Base-by-base conservation (phyloP, 495 filamentous ascomycete species). In the Xanthoparmelia taractica region DNA sequence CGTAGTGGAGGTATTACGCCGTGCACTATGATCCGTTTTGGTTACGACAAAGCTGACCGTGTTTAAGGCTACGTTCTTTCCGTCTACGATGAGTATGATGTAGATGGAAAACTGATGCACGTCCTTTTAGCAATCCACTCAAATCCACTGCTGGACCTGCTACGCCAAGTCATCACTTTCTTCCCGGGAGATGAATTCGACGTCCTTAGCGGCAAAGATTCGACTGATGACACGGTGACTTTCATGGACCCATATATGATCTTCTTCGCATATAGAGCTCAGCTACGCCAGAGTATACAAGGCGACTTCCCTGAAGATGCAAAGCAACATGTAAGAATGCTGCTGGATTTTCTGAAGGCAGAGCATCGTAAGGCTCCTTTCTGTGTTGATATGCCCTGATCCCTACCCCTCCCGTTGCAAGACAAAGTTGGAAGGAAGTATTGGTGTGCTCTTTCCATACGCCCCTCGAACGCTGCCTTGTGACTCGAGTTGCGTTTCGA, bases 181-280 rank as follows among this genome's bases (percentile, higher is more conserved):
- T 66, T 58, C 29, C 66, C 66, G 18, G 66, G 66, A n/a, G 63
- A 65, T n/a, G 66, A 68, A 25, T 66, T 68, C 55, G 66, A 68
- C 23, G 40, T 59, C 36, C 63, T 68, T n/a, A 38, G 59, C 1
- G 61, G 65, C 25, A 61, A 65, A 38, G 62, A 67, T 40, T 58
- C 57, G 4, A 52, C 57, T 29, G 65, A 58, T 10, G 65, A 65
- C 34, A 61, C 57, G 0, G 57, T 65, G 13, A 36, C 48, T 17
- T 48, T 67, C 23, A 34, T 57, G n/a, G n/a, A 56, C 23, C 65
- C 65, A 4, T 67, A 47, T 45, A 67, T 67, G 65, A 67, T 67
- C 13, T 61, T 65, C 36, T 67, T 65, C 38, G 40, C 63, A 17
- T 60, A 67, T 20, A 57, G 55, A 31, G 27, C 38, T 31, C 57